These are phyloP conservation scores for Fraxinus floribunda DNA, from an alignment of 305 asterid species.

Conservation along the genomic window DNA sequence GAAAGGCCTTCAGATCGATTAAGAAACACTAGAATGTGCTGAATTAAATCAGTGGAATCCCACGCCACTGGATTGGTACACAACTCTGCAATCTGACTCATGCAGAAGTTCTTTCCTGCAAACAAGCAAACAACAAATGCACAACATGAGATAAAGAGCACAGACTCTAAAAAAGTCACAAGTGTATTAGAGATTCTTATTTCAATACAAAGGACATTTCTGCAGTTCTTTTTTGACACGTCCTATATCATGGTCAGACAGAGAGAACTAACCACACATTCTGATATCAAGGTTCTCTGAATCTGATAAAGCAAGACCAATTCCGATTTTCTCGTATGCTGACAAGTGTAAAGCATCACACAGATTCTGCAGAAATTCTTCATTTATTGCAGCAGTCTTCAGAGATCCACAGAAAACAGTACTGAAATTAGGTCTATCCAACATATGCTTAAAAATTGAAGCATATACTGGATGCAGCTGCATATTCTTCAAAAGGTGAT, in stretches of 20 bases:
- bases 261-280: conserved; percentile 65
- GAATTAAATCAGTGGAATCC: conserved; percentile 66
- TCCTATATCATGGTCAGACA: conserved; percentile 6
- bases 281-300: conserved; percentile 65
- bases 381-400: conserved; percentile 48
- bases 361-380: conserved; percentile 67
- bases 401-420: conserved; percentile 70
- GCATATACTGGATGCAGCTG: conserved; percentile 62
- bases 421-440: conserved; percentile 79
- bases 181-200: not conserved
- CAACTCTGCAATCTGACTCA: conserved; percentile 72
- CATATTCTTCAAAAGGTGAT: conserved; percentile 61
- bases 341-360: conserved; percentile 59
- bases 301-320: conserved; percentile 84
- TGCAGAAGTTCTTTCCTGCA: conserved; percentile 86
- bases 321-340: conserved; percentile 63
- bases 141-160: conserved; percentile 13
- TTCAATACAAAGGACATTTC: conserved; percentile 9
- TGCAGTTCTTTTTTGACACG: not conserved
- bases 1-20: conserved; percentile 83
- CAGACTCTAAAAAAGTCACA: not conserved
- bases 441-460: conserved; percentile 60
- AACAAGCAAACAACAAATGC: conserved; percentile 19
- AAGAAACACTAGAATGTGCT: conserved; percentile 68
- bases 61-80: conserved; percentile 48